These are phyloP conservation scores for Botrytis paeoniae DNA, from an alignment of 2,329 filamentous ascomycete species.

Conservation along the genomic window DNA sequence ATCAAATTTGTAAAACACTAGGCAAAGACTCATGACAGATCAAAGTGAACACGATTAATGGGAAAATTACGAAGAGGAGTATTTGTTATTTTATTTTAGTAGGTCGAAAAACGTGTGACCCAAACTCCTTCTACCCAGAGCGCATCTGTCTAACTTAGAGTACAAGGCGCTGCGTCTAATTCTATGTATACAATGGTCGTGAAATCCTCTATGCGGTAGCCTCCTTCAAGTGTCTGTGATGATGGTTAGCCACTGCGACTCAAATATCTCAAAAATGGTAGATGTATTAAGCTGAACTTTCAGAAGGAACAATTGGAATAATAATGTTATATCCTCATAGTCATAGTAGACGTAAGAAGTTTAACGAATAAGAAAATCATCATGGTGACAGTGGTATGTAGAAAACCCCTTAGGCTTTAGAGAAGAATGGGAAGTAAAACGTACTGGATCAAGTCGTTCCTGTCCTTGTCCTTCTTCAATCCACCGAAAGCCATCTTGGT, in stretches of 20 bases:
- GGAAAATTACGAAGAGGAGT: slow-evolving; percentile 25
- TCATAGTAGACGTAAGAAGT: slow-evolving; percentile 38
- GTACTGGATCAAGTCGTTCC: slow-evolving; percentile 97
- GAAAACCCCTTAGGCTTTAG: not conserved
- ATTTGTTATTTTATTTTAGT: slow-evolving; percentile 24
- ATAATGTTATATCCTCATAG: slow-evolving; percentile 53
- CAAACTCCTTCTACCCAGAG: slow-evolving; percentile 10
- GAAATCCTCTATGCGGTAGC: slow-evolving; percentile 60
- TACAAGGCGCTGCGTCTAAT: slow-evolving; percentile 31
- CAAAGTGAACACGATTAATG: not conserved
- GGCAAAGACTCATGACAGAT: not conserved
- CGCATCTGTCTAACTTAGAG: slow-evolving; percentile 31
- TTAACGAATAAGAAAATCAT: slow-evolving; percentile 46
- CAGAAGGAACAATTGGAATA: slow-evolving; percentile 98
- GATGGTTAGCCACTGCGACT: not conserved
- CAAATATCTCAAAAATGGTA: not conserved
- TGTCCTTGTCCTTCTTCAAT: slow-evolving; percentile 99
- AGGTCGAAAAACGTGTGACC: slow-evolving; percentile 15
- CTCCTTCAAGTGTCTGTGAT: slow-evolving; percentile 62
- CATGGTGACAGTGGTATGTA: slow-evolving; percentile 29
- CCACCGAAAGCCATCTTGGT: slow-evolving; percentile 99
- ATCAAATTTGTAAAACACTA: not conserved
- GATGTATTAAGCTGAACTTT: slow-evolving; percentile 40
- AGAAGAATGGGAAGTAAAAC: slow-evolving; percentile 39
- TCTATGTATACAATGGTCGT: slow-evolving; percentile 36